phyloP scores from a whole-genome alignment of 2,329 filamentous ascomycete species.

The Fusarium sp. region DNA sequence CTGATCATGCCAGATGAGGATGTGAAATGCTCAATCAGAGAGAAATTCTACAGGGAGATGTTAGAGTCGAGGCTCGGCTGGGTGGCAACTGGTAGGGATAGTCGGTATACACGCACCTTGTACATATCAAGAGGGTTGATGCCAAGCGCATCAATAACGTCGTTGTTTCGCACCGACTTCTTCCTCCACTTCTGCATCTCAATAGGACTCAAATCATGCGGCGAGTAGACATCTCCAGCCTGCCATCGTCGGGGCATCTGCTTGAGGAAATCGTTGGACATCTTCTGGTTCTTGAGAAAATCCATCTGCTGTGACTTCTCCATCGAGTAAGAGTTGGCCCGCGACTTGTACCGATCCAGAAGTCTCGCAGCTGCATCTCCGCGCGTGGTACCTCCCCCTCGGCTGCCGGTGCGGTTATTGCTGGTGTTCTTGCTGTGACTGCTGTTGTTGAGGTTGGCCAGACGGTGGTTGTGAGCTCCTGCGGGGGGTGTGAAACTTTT shows the following conservation, averaged over 20 bases:
- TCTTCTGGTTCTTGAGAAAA: constrained; percentile 56
- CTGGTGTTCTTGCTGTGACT: constrained; percentile 5
- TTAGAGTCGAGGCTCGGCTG: background rate
- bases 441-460: constrained; percentile 44
- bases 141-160: constrained; percentile 84
- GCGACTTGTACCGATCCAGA: constrained; percentile 47
- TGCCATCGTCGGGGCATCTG: constrained; percentile 80
- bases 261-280: constrained; percentile 66
- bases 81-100: background rate
- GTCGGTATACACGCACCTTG: constrained; percentile 70
- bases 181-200: constrained; percentile 87
- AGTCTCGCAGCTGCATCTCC: constrained; percentile 50
- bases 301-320: constrained; percentile 55
- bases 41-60: constrained; percentile 78
- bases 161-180: constrained; percentile 68
- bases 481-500: constrained; percentile 10
- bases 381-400: constrained; percentile 14
- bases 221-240: constrained; percentile 87
- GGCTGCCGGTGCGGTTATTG: background rate
- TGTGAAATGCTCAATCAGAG: constrained; percentile 90
- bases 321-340: constrained; percentile 36
- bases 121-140: constrained; percentile 88
- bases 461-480: constrained; percentile 34
- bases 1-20: constrained; percentile 88
- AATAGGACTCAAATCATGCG: constrained; percentile 82